These are phyloP conservation scores for Diphasiastrum complanatum DNA, from an alignment of 83 land plant species.

Conservation along the genomic window DNA sequence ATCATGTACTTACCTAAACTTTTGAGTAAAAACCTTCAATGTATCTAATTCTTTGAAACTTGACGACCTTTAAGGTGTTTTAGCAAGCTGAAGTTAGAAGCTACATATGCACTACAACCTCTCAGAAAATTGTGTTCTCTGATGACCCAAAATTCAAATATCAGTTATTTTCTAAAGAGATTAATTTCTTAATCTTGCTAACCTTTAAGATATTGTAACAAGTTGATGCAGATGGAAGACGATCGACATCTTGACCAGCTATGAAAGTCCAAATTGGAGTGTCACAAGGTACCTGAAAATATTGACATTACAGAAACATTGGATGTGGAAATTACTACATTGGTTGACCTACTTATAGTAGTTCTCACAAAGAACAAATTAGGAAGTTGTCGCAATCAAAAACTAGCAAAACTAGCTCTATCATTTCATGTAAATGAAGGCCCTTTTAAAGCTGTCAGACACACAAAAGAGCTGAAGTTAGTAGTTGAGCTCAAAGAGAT, in stretches of 20 bases:
- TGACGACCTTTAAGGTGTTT: too few species aligned
- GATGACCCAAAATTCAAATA: too few species aligned
- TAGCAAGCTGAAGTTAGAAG: too few species aligned
- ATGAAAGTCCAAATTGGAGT: conserved; percentile 74
- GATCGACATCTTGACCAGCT: conserved; percentile 94
- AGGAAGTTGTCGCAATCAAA: neutral
- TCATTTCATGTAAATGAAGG: neutral
- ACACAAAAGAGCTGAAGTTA: neutral
- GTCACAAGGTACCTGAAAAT: conserved; percentile 67
- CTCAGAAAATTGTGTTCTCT: too few species aligned
- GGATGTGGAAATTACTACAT: neutral
- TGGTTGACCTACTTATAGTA: neutral
- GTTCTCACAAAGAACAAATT: neutral
- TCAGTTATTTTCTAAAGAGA: too few species aligned
- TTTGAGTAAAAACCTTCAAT: too few species aligned
- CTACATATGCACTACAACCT: too few species aligned
- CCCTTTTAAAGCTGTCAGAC: neutral
- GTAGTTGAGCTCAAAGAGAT: too few species aligned
- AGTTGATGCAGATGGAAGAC: conserved; percentile 93
- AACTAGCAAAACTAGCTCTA: neutral
- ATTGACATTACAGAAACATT: neutral
- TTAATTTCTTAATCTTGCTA: too few species aligned
- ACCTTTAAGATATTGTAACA: conserved; percentile 97
- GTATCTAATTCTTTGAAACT: too few species aligned
- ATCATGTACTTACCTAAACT: too few species aligned